phyloP scores from a whole-genome alignment of 495 filamentous ascomycete genomes.

The Aspergillus egyptiacus region DNA sequence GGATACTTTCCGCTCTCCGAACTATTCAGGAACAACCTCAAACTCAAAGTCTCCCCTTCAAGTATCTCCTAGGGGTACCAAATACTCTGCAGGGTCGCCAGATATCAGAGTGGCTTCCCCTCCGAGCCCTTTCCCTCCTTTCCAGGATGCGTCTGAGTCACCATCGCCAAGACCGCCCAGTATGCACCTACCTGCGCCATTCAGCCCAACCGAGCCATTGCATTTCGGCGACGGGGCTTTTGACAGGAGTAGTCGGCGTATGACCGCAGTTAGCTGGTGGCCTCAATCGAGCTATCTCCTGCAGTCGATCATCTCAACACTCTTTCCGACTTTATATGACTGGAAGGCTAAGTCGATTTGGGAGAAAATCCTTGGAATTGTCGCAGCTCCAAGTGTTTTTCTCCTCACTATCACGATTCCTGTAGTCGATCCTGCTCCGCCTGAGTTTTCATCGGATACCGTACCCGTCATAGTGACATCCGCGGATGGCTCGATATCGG shows the following conservation, averaged over 20 bases:
- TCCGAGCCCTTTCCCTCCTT: constrained; percentile 45
- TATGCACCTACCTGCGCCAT: constrained; percentile 45
- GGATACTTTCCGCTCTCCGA: constrained; percentile 30
- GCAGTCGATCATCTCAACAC: constrained; percentile 59
- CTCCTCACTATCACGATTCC: constrained; percentile 88
- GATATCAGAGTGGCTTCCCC: constrained; percentile 25
- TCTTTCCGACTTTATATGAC: constrained; percentile 81
- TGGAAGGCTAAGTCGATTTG: constrained; percentile 72
- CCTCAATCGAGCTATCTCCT: constrained; percentile 64
- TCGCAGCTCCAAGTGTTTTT: constrained; percentile 85
- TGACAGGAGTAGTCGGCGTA: constrained; percentile 10
- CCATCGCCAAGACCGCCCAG: constrained; percentile 46
- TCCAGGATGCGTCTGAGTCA: constrained; percentile 41
- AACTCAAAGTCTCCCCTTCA: constrained; percentile 25
- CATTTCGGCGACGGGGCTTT: constrained; percentile 28
- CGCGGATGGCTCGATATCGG: constrained; percentile 19
- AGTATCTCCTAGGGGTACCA: constrained; percentile 31
- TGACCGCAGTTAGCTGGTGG: constrained; percentile 56
- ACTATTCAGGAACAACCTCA: constrained; percentile 25
- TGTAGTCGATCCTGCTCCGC: constrained; percentile 64
- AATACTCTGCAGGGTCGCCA: constrained; percentile 4
- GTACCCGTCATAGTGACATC: constrained; percentile 38
- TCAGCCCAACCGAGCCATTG: constrained; percentile 44
- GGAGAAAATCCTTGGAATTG: constrained; percentile 70
- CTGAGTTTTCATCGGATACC: constrained; percentile 37